phyloP scores from a whole-genome alignment of 345 rosid species.

The Rhizophora apiculata region DNA sequence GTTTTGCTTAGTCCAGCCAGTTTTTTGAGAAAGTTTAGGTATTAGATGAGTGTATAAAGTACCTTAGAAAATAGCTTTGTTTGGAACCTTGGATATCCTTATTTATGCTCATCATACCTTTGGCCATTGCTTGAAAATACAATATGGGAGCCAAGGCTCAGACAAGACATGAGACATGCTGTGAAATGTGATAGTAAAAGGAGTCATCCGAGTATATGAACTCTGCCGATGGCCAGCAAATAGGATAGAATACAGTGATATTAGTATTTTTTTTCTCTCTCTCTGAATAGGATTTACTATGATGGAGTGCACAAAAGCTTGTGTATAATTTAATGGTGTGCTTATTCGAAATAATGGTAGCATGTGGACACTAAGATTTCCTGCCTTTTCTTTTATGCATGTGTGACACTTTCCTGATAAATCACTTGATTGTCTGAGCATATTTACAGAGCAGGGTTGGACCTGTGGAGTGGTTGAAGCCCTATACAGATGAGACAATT shows the following conservation, averaged over 20 bases:
- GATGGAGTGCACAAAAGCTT: background rate
- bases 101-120: too few relatives aligned
- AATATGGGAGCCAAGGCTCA: too few relatives aligned
- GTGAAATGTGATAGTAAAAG: too few relatives aligned
- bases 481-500: conserved; percentile 97
- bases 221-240: background rate
- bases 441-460: conserved; percentile 95
- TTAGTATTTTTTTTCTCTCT: background rate
- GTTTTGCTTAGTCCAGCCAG: too few relatives aligned
- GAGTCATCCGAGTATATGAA: background rate
- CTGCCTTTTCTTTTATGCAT: background rate
- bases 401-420: background rate
- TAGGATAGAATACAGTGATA: background rate
- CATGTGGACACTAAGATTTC: background rate
- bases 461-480: conserved; percentile 99
- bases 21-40: too few relatives aligned
- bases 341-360: background rate
- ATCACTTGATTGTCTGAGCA: conserved; percentile 20
- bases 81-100: too few relatives aligned
- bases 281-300: background rate
- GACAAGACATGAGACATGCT: too few relatives aligned
- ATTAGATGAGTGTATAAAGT: too few relatives aligned
- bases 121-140: too few relatives aligned
- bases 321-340: background rate
- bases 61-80: too few relatives aligned